phyloP scores from a whole-genome alignment of 768 basidiomycete species.

The Rhizopogon roseolus region DNA sequence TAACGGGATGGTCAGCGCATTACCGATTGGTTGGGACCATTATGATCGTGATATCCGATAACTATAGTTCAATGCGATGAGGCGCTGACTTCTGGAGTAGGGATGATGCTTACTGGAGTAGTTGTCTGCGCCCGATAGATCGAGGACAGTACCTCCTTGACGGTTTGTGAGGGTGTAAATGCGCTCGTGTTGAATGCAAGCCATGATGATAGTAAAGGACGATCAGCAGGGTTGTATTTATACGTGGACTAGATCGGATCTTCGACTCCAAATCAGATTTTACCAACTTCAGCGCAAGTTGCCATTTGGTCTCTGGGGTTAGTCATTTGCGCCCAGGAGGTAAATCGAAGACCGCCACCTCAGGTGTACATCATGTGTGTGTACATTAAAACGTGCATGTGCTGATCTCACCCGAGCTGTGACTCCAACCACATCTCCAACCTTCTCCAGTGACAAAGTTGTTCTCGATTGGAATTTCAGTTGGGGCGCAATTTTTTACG shows the following conservation, averaged over 20 bases:
- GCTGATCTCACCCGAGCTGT: too few species aligned
- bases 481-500: too few species aligned
- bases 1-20: not conserved
- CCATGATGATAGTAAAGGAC: slow-evolving; percentile 9
- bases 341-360: too few species aligned
- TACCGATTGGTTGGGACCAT: slow-evolving; percentile 47
- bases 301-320: too few species aligned
- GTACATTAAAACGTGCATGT: too few species aligned
- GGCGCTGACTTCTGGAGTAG: not conserved
- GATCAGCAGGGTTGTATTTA: not conserved
- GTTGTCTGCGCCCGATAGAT: slow-evolving; percentile 52
- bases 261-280: too few species aligned
- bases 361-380: too few species aligned
- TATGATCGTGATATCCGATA: slow-evolving; percentile 42
- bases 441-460: too few species aligned
- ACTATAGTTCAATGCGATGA: slow-evolving; percentile 24
- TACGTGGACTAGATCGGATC: not conserved
- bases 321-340: too few species aligned
- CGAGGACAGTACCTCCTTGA: slow-evolving; percentile 47
- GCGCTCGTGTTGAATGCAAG: slow-evolving; percentile 26
- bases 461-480: too few species aligned
- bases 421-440: too few species aligned
- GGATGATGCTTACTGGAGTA: slow-evolving; percentile 32
- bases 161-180: slow-evolving; percentile 47
- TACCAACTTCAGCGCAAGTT: too few species aligned